phyloP scores from a whole-genome alignment of 176 grass and related monocot genomes.

The Cenchrus purpureus region DNA sequence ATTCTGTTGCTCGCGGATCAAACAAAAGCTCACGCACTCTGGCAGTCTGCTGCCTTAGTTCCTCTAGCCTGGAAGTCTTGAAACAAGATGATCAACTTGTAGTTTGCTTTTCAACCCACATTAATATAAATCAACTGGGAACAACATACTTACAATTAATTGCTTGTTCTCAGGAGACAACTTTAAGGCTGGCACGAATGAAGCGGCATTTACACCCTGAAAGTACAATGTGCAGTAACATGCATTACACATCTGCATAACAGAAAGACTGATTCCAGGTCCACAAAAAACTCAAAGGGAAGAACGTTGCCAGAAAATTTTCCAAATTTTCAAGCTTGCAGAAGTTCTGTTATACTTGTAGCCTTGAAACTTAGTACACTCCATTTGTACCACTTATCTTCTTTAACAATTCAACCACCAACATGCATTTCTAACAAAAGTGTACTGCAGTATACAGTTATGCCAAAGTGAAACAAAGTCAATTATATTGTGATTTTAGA shows the following conservation, averaged over 20 bases:
- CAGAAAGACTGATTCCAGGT: neutral
- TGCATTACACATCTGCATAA: constrained; percentile 1
- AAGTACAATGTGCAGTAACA: constrained; percentile 37
- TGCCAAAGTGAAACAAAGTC: neutral
- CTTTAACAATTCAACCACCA: constrained; percentile 15
- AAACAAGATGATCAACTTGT: constrained; percentile 18
- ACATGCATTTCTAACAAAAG: neutral
- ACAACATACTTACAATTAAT: constrained; percentile 36
- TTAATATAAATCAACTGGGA: constrained; percentile 6
- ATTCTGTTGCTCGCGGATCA: constrained; percentile 36
- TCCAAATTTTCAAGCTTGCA: constrained; percentile 8
- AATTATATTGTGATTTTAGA: neutral
- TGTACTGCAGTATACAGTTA: neutral
- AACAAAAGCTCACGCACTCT: constrained; percentile 22
- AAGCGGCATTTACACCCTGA: constrained; percentile 31
- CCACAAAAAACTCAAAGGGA: constrained; percentile 13
- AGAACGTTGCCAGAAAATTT: constrained; percentile 27
- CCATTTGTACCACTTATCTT: neutral
- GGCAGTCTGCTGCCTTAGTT: neutral
- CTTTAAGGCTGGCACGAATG: constrained; percentile 8
- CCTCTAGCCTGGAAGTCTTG: constrained; percentile 15
- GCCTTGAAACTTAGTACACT: neutral
- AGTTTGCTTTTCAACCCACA: constrained; percentile 5
- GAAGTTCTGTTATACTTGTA: neutral
- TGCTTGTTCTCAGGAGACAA: constrained; percentile 1